Evolutionary conservation across 176 grass and related monocot genomes (phyloP).

Genomic region (Phyllostachys edulis): DNA sequence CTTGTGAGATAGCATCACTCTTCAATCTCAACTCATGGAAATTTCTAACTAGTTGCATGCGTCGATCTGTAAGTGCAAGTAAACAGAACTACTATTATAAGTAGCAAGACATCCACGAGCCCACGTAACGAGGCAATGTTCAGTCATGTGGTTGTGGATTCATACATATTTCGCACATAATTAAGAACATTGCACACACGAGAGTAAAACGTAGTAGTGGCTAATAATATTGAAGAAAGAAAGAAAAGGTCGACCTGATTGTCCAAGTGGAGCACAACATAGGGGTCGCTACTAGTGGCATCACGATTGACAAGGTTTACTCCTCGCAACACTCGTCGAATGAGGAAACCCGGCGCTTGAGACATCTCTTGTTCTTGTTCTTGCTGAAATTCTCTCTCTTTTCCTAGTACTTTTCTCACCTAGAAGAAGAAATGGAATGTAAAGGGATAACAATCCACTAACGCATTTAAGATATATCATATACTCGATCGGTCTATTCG

Average conservation of each 20-base stretch:
- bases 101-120: no score
- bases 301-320: slow-evolving; percentile 49
- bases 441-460: neutral
- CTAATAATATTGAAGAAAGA: neutral
- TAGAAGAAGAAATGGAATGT: neutral
- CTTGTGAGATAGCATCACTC: no score
- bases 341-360: slow-evolving; percentile 41
- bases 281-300: slow-evolving; percentile 47
- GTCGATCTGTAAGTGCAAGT: no score
- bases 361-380: slow-evolving; percentile 9
- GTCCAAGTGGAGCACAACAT: slow-evolving; percentile 47
- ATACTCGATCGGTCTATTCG: no score
- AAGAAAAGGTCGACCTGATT: slow-evolving; percentile 20
- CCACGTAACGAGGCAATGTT: no score
- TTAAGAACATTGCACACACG: no score
- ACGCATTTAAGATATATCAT: neutral
- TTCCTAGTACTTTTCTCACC: no score
- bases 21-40: no score
- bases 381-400: neutral
- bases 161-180: neutral
- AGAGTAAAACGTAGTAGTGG: neutral
- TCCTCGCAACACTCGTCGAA: slow-evolving; percentile 41
- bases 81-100: no score
- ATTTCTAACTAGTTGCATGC: no score
- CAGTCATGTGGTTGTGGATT: no score